These are phyloP conservation scores for Podaxis pistillaris DNA, from an alignment of 768 basidiomycete species.

Conservation along the genomic window DNA sequence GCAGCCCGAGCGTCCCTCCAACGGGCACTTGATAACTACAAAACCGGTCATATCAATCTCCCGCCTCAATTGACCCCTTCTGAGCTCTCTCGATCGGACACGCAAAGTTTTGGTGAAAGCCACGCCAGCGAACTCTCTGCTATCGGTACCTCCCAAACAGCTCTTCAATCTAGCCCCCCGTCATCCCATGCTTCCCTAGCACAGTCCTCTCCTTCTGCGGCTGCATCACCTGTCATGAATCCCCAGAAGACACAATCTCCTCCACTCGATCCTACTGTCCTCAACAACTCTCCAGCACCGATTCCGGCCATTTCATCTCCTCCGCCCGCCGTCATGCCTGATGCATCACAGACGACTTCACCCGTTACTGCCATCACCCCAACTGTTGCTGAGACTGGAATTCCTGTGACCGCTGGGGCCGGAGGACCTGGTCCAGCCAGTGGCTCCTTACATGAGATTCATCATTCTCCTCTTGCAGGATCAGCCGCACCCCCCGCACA, in stretches of 20 bases:
- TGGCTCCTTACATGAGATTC: conserved; percentile 59
- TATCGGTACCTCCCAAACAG: conserved; percentile 37
- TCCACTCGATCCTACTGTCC: conserved; percentile 29
- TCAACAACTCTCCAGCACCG: conserved; percentile 40
- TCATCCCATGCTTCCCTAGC: conserved; percentile 14
- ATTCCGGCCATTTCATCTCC: conserved; percentile 26
- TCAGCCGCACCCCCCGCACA: conserved; percentile 28
- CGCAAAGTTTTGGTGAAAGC: conserved; percentile 81
- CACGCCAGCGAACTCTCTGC: conserved; percentile 72
- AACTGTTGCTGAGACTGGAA: conserved; percentile 74
- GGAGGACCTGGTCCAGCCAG: conserved; percentile 64
- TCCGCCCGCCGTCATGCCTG: conserved; percentile 19
- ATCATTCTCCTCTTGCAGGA: conserved; percentile 33
- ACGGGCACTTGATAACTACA: conserved; percentile 75
- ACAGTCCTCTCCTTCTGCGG: conserved; percentile 15
- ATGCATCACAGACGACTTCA: conserved; percentile 2
- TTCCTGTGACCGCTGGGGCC: conserved; percentile 62
- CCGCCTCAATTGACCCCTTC: conserved; percentile 40
- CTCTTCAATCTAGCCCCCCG: conserved; percentile 22
- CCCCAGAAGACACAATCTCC: conserved; percentile 21
- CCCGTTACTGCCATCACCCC: conserved; percentile 31
- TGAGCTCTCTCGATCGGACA: conserved; percentile 71
- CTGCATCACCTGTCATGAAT: neutral
- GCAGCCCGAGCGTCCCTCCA: conserved; percentile 74
- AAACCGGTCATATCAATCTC: conserved; percentile 61